A percentile compares a stretch with the other conserved stretches of the same genome.
Conservation (phyloP, 805 yeast species). For the Candida vartiovaarae region DNA sequence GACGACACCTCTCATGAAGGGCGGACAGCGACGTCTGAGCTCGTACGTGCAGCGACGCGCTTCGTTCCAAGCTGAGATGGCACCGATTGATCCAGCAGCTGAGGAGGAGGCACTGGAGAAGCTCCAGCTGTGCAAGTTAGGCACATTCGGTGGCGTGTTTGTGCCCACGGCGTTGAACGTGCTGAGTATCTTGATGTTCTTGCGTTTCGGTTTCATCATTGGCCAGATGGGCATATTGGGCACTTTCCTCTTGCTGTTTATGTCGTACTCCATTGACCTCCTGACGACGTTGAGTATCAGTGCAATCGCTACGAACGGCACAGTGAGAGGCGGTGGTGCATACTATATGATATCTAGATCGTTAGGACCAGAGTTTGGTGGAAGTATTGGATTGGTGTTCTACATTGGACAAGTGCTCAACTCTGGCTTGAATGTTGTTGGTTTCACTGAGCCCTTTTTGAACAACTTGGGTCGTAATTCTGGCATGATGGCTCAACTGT, state of each 20-base stretch:
- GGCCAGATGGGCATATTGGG: slow-evolving; percentile 94
- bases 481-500: slow-evolving; percentile 48
- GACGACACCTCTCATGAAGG: slow-evolving; percentile 23
- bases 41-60: slow-evolving; percentile 13
- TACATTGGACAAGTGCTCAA: slow-evolving; percentile 92
- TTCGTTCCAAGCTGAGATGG: slow-evolving; percentile 7
- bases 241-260: slow-evolving; percentile 52
- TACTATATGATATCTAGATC: slow-evolving; percentile 95
- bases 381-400: slow-evolving; percentile 91
- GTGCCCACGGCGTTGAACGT: slow-evolving; percentile 92
- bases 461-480: slow-evolving; percentile 61
- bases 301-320: slow-evolving; percentile 96
- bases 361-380: slow-evolving; percentile 97
- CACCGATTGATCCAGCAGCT: slow-evolving; percentile 5
- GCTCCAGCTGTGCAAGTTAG: slow-evolving; percentile 40
- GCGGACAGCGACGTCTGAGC: slow-evolving; percentile 5
- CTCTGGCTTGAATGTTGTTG: slow-evolving; percentile 89
- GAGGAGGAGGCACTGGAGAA: neutral
- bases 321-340: slow-evolving; percentile 97
- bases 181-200: slow-evolving; percentile 86
- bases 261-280: slow-evolving; percentile 76
- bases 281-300: slow-evolving; percentile 85
- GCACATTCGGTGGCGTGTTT: slow-evolving; percentile 85
- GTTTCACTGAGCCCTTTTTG: slow-evolving; percentile 85
- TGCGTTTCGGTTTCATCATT: slow-evolving; percentile 89